A percentile compares a stretch with the other conserved stretches of the same genome.
Conservation (phyloP, 495 filamentous ascomycete genomes). For the Chaetomium fimeti region DNA sequence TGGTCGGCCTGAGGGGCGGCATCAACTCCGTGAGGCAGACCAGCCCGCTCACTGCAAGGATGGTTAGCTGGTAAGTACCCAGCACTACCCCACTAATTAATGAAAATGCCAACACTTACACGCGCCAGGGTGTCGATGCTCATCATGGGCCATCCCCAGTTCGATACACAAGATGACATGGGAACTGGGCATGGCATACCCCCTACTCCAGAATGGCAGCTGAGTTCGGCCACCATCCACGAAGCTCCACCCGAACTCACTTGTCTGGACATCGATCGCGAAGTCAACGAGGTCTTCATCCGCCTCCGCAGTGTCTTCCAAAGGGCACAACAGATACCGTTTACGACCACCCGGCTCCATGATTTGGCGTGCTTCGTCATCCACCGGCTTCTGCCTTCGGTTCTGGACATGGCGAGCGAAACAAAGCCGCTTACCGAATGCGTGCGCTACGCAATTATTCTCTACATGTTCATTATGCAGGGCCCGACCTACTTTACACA, state of each 20-base stretch:
- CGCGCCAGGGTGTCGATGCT: constrained; percentile 52
- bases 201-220: constrained; percentile 47
- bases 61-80: constrained; percentile 49
- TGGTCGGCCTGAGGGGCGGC: constrained; percentile 50
- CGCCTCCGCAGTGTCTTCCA: constrained; percentile 47
- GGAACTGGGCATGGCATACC: constrained; percentile 50
- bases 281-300: constrained; percentile 40
- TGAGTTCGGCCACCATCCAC: constrained; percentile 18
- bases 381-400: constrained; percentile 44
- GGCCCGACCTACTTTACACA: constrained; percentile 55
- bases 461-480: constrained; percentile 53
- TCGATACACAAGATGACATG: constrained; percentile 48
- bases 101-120: neutral
- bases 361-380: constrained; percentile 53
- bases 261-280: constrained; percentile 33
- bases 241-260: constrained; percentile 20
- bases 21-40: constrained; percentile 47
- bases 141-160: constrained; percentile 50
- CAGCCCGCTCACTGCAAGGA: constrained; percentile 52
- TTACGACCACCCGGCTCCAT: constrained; percentile 45
- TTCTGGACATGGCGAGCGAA: neutral
- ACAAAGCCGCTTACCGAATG: constrained; percentile 41
- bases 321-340: constrained; percentile 25
- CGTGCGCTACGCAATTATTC: constrained; percentile 45
- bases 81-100: neutral